phyloP scores from a whole-genome alignment of 2,329 filamentous ascomycete genomes.

The Bipolaris oryzae region DNA sequence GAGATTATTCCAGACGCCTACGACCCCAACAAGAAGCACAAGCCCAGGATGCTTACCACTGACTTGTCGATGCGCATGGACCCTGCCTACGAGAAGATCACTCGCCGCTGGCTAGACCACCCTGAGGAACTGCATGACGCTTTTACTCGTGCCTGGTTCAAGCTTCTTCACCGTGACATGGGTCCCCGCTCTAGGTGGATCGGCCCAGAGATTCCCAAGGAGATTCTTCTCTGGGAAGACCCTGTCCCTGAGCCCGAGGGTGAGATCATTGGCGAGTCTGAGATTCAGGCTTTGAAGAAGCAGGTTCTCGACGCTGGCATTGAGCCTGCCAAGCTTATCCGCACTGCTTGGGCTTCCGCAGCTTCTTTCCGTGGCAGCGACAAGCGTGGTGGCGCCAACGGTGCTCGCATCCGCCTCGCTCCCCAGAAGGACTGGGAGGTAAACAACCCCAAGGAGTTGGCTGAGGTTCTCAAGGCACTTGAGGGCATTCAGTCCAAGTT shows the following conservation, averaged over 20 bases:
- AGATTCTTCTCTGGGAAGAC: conserved; percentile 77
- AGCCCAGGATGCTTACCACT: conserved; percentile 76
- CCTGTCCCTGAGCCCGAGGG: conserved; percentile 67
- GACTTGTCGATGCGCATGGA: conserved; percentile 76
- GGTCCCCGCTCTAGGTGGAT: conserved; percentile 73
- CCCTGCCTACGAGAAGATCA: conserved; percentile 76
- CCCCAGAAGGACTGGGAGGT: conserved; percentile 75
- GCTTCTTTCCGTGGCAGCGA: conserved; percentile 62
- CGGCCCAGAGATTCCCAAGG: conserved; percentile 74
- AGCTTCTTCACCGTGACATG: conserved; percentile 80
- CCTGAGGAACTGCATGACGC: conserved; percentile 71
- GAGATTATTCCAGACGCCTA: conserved; percentile 73
- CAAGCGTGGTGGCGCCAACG: conserved; percentile 84
- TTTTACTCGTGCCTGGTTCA: conserved; percentile 80
- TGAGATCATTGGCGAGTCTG: conserved; percentile 65
- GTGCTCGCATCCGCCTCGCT: conserved; percentile 74
- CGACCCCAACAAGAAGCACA: conserved; percentile 72
- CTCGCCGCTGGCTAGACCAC: conserved; percentile 70
- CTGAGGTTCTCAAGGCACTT: conserved; percentile 65
- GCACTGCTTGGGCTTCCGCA: conserved; percentile 48
- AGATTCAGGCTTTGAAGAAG: conserved; percentile 70
- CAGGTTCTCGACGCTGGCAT: conserved; percentile 69
- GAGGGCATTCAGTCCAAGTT: conserved; percentile 71
- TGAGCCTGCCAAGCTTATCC: conserved; percentile 65
- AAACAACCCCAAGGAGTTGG: conserved; percentile 73